Evolutionary conservation across 2,329 filamentous ascomycete species (phyloP).

Genomic region (Xylariaceae sp.): DNA sequence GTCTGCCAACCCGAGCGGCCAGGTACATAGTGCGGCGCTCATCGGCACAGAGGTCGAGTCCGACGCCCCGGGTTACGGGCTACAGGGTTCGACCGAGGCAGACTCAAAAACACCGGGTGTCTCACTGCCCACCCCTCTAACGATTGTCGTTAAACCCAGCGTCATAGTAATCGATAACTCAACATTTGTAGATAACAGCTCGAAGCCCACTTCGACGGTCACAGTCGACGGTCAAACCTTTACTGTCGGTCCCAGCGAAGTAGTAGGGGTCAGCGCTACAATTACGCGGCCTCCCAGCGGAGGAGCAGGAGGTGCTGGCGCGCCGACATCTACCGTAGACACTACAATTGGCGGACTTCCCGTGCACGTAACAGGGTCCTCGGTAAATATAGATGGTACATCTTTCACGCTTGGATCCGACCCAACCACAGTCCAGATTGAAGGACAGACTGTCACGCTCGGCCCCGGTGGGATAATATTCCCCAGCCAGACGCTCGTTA

Average conservation of each 20-base stretch:
- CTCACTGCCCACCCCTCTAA: slow-evolving; percentile 27
- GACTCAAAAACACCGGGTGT: slow-evolving; percentile 15
- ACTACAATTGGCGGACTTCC: slow-evolving; percentile 37
- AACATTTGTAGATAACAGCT: slow-evolving; percentile 39
- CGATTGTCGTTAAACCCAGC: slow-evolving; percentile 41
- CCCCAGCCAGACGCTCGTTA: slow-evolving; percentile 36
- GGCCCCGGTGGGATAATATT: slow-evolving; percentile 33
- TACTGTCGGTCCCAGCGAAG: slow-evolving; percentile 44
- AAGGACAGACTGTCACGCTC: slow-evolving; percentile 24
- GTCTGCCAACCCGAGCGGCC: slow-evolving; percentile 10
- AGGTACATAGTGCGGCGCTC: slow-evolving; percentile 11
- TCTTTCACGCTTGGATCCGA: slow-evolving; percentile 39
- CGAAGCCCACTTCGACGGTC: slow-evolving; percentile 37
- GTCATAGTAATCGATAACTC: slow-evolving; percentile 45
- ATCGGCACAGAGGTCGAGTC: slow-evolving; percentile 9
- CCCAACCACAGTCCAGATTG: slow-evolving; percentile 33
- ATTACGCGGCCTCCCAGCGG: slow-evolving; percentile 37
- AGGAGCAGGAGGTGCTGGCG: slow-evolving; percentile 28
- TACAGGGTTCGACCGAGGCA: slow-evolving; percentile 14
- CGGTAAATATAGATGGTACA: slow-evolving; percentile 40
- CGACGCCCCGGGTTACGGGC: slow-evolving; percentile 23
- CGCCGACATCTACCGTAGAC: slow-evolving; percentile 35
- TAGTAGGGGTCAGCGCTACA: slow-evolving; percentile 43
- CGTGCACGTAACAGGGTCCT: slow-evolving; percentile 40
- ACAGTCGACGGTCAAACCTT: slow-evolving; percentile 41